These are phyloP conservation scores for Sarocladiaceae sp. DNA, from an alignment of 2,329 filamentous ascomycete species.

Conservation along the genomic window DNA sequence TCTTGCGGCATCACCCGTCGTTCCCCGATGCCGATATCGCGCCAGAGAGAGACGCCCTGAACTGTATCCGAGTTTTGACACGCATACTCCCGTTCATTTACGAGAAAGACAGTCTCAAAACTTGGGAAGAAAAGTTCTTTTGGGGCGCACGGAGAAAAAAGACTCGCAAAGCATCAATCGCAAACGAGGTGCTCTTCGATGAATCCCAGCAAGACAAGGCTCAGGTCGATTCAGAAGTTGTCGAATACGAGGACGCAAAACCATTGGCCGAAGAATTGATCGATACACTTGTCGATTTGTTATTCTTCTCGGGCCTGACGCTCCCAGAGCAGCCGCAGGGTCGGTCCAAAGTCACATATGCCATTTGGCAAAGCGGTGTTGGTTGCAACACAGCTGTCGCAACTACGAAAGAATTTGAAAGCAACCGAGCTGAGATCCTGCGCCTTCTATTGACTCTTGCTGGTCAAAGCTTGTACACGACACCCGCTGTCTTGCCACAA, in stretches of 20 bases:
- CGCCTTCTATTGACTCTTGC: constrained; percentile 80
- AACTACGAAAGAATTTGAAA: constrained; percentile 89
- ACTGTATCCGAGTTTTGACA: constrained; percentile 89
- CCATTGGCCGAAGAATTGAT: constrained; percentile 90
- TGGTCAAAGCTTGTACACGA: constrained; percentile 91
- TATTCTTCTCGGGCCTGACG: constrained; percentile 91
- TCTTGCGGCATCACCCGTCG: constrained; percentile 81
- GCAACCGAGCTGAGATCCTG: constrained; percentile 85
- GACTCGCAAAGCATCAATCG: constrained; percentile 61
- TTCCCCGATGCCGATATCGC: constrained; percentile 86
- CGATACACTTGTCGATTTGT: constrained; percentile 79
- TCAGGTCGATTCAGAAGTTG: constrained; percentile 44
- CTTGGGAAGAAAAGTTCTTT: constrained; percentile 93
- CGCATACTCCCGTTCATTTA: constrained; percentile 87
- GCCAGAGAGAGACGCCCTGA: constrained; percentile 82
- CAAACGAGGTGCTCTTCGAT: constrained; percentile 80
- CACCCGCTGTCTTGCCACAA: constrained; percentile 72
- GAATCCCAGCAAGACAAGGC: constrained; percentile 56
- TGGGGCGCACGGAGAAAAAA: constrained; percentile 74
- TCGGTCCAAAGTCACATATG: constrained; percentile 80
- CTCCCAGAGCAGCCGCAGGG: constrained; percentile 67
- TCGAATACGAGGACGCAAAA: constrained; percentile 76
- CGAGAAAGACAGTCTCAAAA: constrained; percentile 75
- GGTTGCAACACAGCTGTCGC: constrained; percentile 87
- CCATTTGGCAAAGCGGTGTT: constrained; percentile 97